Evolutionary conservation across 2,329 filamentous ascomycete species (phyloP), one percentile per base, ranked within the genome.

Genomic region (Xylariales sp.): DNA sequence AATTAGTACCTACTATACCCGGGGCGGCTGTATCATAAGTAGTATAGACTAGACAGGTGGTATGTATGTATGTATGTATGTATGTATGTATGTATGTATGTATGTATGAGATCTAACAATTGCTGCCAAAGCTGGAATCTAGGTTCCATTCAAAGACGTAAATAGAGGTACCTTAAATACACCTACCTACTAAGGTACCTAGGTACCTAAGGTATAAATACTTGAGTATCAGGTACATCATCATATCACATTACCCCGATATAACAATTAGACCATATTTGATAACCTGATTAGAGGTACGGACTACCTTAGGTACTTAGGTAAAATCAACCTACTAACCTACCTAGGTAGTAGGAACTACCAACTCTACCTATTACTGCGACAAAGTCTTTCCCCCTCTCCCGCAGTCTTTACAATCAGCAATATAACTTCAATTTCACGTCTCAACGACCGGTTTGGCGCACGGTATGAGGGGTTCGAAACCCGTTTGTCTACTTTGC

Each of bases 401-500:
- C 36, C 36, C 12, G 36, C 6, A 39, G 28, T 30, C 50, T 4
- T 23, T 39, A n/a, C 45, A 28, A 36, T 50, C 9, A 34, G 28
- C 53, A 2, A 23, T 18, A 61, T 23, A 23, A n/a, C 41, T 36
- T 39, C 52, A 53, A 54, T n/a, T 58, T 45, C 41, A 43, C 66
- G 32, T 43, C 53, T 53, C 36, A 52, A 59, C 63, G 56, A 59
- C 18, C 48, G 41, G 12, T 16, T 43, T n/a, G 12, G 41, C 59
- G 8, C 34, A 73, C 72, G 72, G 69, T 70, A 78, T 78, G 77
- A 78, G 67, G 71, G 61, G 72, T 32, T 68, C 75, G 14, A 73
- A 62, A 39, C 59, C 75, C 55, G 67, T 74, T 56, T 78, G 77
- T 65, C 69, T 78, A 64, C 66, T 77, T 62, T 78, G 76, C 71